Evolutionary conservation across 352 stramenopile species (phyloP), one percentile per base, ranked within the genome.

Genomic region (Phytopythium mirpurense): DNA sequence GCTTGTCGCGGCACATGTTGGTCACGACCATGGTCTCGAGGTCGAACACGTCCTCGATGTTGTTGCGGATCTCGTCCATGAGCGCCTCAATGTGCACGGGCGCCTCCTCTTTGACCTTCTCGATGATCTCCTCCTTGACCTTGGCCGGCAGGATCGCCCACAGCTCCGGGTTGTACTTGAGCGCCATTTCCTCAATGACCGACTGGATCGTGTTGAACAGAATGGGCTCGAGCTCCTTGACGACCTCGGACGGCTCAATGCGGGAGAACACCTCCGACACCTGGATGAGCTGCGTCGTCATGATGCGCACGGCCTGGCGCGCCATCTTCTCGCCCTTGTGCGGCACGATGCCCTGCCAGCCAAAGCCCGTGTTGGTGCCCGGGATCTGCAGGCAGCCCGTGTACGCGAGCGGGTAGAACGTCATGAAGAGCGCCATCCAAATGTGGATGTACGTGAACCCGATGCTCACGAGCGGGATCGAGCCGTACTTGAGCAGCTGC

Each of bases 281-380:
- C 27, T 84, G 62, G 31, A 98, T 86, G 19, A 99, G 75, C 66
- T 98, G 95, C 16, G 88, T 87, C 21, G 96, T 97, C 70, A 99
- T 96, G 50, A 97, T 90, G 51, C 81, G 74, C 56, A 96, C 94
- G 23, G 86, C 88, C 45, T 96, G 87, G 19, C 89, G 90, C n/a
- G 93, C 93, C 96, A 99, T 99, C 51, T 98, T 96, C 67, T 98
- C 93, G 27, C 88, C 95, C 62, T 98, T 98, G 62, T 90, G 83
- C 1, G 96, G 96, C n/a, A 99, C 95, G 43, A 99, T 98, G 16
- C 96, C 96, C 62, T 98, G 95, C 96, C 96, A 99, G 10, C 96
- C 96, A 5, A 98, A 57, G 9, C 96, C 96, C 58, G 91, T 97
- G 66, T 97, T 93, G 4, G 83, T 95, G 40, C 67, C 61, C 0